Percentiles rank a stretch among this genome's conserved stretches.
Evolutionary conservation across 2,329 filamentous ascomycete species (phyloP).

Genomic region (Colletotrichum sp.): DNA sequence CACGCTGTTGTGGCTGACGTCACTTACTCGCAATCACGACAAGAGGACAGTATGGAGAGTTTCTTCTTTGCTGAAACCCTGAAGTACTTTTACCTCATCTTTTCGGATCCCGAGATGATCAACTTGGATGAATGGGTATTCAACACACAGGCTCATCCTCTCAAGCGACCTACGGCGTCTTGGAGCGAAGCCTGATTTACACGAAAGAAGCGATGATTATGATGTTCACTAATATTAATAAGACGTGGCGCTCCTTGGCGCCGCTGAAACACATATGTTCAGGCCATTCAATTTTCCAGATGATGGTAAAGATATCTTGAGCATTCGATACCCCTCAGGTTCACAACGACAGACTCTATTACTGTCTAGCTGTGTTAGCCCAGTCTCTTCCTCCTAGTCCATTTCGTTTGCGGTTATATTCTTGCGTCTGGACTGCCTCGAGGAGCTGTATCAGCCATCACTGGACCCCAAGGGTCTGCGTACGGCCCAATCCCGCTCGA

Average conservation of each 20-base stretch:
- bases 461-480: neutral
- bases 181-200: neutral
- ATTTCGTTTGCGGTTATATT: neutral
- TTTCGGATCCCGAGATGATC: constrained; percentile 65
- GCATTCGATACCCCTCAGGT: neutral
- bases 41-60: constrained; percentile 52
- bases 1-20: constrained; percentile 55
- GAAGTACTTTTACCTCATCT: constrained; percentile 78
- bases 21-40: constrained; percentile 51
- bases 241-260: neutral
- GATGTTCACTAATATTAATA: neutral
- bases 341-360: neutral
- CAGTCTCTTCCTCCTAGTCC: neutral
- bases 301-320: neutral
- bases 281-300: neutral
- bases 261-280: neutral
- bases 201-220: neutral
- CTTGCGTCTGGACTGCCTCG: neutral
- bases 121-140: constrained; percentile 73
- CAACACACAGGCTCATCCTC: constrained; percentile 58
- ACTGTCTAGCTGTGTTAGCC: neutral
- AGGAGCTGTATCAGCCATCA: neutral
- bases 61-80: constrained; percentile 78
- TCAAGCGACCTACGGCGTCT: constrained; percentile 24
- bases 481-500: neutral